Conservation (phyloP, 176 grass and related monocot species). For the Eleusine coracana region DNA sequence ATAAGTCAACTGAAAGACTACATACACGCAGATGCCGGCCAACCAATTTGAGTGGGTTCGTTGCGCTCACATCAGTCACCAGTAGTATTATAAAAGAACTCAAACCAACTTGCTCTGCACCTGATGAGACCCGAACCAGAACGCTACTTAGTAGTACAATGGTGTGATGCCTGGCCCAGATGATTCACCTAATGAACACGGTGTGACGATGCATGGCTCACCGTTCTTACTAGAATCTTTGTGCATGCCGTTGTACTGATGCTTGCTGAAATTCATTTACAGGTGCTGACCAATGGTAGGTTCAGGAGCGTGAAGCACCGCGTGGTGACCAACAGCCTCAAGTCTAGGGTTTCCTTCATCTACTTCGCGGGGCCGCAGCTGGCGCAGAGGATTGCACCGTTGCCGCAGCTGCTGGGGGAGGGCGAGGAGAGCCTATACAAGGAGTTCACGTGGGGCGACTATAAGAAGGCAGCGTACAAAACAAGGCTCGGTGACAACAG, state of each 20-base stretch:
- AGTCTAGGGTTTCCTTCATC: constrained; percentile 96
- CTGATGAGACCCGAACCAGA: not conserved
- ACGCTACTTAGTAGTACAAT: not conserved
- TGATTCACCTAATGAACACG: not conserved
- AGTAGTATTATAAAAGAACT: not conserved
- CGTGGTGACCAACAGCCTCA: constrained; percentile 82
- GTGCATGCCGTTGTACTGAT: not conserved
- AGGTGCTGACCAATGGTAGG: constrained; percentile 95
- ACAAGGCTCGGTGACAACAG: constrained; percentile 94
- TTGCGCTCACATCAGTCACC: not conserved
- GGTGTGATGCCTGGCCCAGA: no score
- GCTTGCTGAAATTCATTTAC: not conserved
- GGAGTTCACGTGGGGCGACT: constrained; percentile 97
- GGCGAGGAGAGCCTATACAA: constrained; percentile 88
- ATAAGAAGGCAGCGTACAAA: constrained; percentile 98
- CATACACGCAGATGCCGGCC: not conserved
- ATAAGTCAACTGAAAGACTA: constrained; percentile 21
- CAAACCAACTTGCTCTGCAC: not conserved
- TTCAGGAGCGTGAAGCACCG: constrained; percentile 97
- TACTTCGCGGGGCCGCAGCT: constrained; percentile 77
- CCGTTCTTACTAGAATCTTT: not conserved
- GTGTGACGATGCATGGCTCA: not conserved
- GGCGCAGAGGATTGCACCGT: constrained; percentile 75
- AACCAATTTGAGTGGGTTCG: not conserved
- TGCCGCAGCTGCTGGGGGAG: constrained; percentile 78